phyloP scores from a whole-genome alignment of 1,284 basidiomycete genomes.

The Fomes fomentarius region DNA sequence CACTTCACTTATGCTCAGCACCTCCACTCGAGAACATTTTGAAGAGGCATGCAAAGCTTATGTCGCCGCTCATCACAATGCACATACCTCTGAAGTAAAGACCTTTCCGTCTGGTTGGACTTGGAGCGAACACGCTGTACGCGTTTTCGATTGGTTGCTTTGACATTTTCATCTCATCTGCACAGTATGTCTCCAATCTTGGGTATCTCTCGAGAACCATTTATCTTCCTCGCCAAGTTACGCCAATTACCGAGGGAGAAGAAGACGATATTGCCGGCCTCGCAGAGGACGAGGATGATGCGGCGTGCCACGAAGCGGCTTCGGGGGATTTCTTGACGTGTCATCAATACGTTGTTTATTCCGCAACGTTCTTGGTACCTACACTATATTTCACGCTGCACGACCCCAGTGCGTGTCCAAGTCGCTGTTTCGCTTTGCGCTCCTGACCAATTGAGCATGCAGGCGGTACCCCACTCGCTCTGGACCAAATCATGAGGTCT shows the following conservation, averaged over 20 bases:
- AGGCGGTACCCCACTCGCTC: conserved; percentile 68
- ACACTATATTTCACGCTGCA: conserved; percentile 78
- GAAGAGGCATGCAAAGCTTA: conserved; percentile 56
- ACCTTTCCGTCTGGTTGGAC: conserved; percentile 42
- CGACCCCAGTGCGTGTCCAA: conserved; percentile 49
- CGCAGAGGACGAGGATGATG: conserved; percentile 14
- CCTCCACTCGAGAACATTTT: conserved; percentile 64
- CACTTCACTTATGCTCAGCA: conserved; percentile 34
- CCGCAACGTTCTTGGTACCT: conserved; percentile 76
- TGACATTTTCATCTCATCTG: conserved; percentile 11
- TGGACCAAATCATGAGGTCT: conserved; percentile 58
- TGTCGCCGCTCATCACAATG: conserved; percentile 11
- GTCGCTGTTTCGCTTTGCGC: not conserved
- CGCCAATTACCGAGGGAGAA: not conserved
- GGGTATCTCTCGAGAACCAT: conserved; percentile 54
- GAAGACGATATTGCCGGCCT: not conserved
- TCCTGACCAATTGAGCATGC: conserved; percentile 1
- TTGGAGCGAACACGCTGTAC: conserved; percentile 58
- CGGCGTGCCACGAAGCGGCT: conserved; percentile 2
- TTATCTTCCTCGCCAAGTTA: conserved; percentile 9
- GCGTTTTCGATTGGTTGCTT: conserved; percentile 29
- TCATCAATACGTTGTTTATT: conserved; percentile 70
- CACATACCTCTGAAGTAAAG: conserved; percentile 6
- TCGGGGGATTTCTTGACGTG: conserved; percentile 38
- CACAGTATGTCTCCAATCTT: conserved; percentile 39